Evolutionary conservation across 176 grass and related monocot species (phyloP), one percentile per base, ranked within the genome.

Genomic region (Aechmea fasciata): DNA sequence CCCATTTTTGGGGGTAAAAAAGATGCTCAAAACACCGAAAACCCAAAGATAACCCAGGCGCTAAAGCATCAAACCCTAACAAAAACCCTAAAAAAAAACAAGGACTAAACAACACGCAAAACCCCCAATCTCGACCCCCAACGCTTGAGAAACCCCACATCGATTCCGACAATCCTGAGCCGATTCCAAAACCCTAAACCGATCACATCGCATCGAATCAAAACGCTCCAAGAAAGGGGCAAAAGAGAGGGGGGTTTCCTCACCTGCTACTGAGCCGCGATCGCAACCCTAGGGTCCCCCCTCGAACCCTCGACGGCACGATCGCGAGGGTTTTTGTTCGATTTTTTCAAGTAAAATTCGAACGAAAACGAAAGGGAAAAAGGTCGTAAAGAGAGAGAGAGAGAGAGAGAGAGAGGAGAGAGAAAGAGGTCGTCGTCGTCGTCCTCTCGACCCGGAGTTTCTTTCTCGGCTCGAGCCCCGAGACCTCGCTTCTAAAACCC

Each of bases 401-500:
- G 3, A n/a, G 52, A 61, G 52, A 48, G 47, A 49, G 26, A 61
- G 22, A 14, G 29, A 53, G 3, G 13, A 28, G 3, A 26, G 12
- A 33, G 28, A 23, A 0, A 48, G 48, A 22, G 72, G 52, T 51
- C 52, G 17, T 49, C 75, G 52, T 51, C 52, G 17, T 49, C 75
- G 67, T 52, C 29, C 5, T 9, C 23, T 66, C 53, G 9, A 2
- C 51, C 13, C 29, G 10, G 11, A 1, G n/a, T 15, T 33, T 9
- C 57, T 62, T 47, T 10, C 26, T 14, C 25, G 47, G 64, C 64
- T 67, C 49, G 68, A 52, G 53, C 23, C 68, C 20, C 68, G 49
- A 53, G 19, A 29, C 53, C 50, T 70, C 50, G 68, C 75, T 48
- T 18, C 75, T 69, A 69, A 77, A 77, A 69, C 51, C 66, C 75